phyloP scores from a whole-genome alignment of 345 rosid species.

The Syzygium aromaticum region DNA sequence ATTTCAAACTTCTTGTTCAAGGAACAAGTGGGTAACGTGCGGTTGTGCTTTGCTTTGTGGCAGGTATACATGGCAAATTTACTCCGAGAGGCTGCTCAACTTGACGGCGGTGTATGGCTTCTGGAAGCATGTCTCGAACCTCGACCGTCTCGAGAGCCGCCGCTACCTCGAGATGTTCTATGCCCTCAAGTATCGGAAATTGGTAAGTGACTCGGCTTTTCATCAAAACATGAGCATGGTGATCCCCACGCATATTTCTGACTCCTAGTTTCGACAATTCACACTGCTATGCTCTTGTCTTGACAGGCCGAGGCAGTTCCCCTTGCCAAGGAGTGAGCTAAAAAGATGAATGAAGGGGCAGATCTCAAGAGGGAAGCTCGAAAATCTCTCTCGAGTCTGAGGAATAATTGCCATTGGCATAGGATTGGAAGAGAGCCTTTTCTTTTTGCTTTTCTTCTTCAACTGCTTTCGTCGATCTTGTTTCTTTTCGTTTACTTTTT shows the following conservation, averaged over 20 bases:
- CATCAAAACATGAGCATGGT: neutral
- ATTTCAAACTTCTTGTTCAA: neutral
- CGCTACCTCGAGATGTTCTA: conserved; percentile 95
- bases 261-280: neutral
- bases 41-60: neutral
- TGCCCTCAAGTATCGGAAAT: conserved; percentile 72
- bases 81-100: conserved; percentile 85
- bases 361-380: neutral
- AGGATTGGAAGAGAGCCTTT: neutral
- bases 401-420: neutral
- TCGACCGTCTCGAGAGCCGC: conserved; percentile 82
- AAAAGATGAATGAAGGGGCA: neutral
- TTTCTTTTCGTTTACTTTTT: neutral
- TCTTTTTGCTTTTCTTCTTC: neutral
- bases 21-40: neutral
- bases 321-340: neutral
- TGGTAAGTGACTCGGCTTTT: conserved; percentile 30
- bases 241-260: neutral
- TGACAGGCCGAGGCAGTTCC: conserved; percentile 1
- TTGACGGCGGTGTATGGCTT: conserved; percentile 89
- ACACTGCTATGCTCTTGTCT: neutral
- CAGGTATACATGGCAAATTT: conserved; percentile 93
- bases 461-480: neutral
- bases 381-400: neutral
- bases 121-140: conserved; percentile 95